A percentile compares a stretch with the other conserved stretches of the same genome.
Conservation (phyloP, 148 eudicot species). For the Vaccinium macrocarpon region DNA sequence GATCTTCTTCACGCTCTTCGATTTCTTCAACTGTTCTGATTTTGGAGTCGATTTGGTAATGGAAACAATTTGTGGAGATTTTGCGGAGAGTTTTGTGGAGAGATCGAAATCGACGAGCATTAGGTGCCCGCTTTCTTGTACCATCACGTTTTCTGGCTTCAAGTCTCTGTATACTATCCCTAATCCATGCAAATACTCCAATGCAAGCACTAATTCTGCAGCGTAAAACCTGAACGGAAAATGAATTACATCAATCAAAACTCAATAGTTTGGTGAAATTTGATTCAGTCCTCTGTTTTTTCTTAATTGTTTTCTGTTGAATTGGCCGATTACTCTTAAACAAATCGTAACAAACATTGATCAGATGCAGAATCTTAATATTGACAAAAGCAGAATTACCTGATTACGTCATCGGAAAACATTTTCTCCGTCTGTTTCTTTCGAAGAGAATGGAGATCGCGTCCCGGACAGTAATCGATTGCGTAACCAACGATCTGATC, state of each 20-base stretch:
- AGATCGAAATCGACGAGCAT: slow-evolving; percentile 94
- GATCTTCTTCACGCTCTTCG: slow-evolving; percentile 12
- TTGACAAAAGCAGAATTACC: slow-evolving; percentile 33
- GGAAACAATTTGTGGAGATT: slow-evolving; percentile 31
- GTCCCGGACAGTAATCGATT: slow-evolving; percentile 87
- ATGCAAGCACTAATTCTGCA: slow-evolving; percentile 76
- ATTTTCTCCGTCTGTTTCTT: slow-evolving; percentile 74
- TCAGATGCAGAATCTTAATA: not conserved
- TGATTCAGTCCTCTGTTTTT: not conserved
- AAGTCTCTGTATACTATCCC: slow-evolving; percentile 86
- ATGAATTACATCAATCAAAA: not conserved
- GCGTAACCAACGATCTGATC: slow-evolving; percentile 69
- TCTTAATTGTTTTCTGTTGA: not conserved
- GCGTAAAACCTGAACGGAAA: slow-evolving; percentile 59
- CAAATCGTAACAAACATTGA: not conserved
- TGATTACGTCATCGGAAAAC: slow-evolving; percentile 85
- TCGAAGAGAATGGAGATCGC: slow-evolving; percentile 61
- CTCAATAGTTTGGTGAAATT: too few relatives aligned
- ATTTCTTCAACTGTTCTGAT: slow-evolving; percentile 19
- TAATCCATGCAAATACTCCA: slow-evolving; percentile 77
- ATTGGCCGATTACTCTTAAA: not conserved
- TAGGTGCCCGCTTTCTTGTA: slow-evolving; percentile 75
- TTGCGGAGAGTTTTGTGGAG: slow-evolving; percentile 58
- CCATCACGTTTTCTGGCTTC: slow-evolving; percentile 79
- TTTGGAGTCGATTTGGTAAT: slow-evolving; percentile 3